phyloP scores from a whole-genome alignment of 2,329 filamentous ascomycete genomes.

The Penicillium sp. region DNA sequence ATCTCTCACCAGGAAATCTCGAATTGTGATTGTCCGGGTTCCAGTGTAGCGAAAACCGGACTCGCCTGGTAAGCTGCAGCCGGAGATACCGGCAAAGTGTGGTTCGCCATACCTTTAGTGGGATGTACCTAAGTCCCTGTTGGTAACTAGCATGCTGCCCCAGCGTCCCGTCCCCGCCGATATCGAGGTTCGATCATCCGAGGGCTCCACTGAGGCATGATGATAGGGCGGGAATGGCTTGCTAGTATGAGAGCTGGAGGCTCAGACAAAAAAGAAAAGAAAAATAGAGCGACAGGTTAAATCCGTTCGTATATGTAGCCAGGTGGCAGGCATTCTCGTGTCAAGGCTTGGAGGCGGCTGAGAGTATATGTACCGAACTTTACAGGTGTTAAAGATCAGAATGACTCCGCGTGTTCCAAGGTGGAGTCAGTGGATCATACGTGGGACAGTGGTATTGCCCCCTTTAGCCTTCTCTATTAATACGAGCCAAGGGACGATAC shows the following conservation, averaged over 20 bases:
- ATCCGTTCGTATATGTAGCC: not conserved
- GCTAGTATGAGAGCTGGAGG: not conserved
- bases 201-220: not conserved
- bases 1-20: not conserved
- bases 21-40: conserved; percentile 4
- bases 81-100: not conserved
- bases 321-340: not conserved
- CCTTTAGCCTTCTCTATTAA: not conserved
- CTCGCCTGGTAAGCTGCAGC: not conserved
- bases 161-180: not conserved
- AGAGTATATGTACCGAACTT: not conserved
- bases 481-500: not conserved
- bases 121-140: conserved; percentile 9
- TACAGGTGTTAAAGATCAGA: not conserved
- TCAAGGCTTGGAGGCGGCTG: not conserved
- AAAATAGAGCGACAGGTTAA: not conserved
- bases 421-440: not conserved
- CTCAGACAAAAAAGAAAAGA: not conserved
- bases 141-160: conserved; percentile 1
- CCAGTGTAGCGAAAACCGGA: not conserved
- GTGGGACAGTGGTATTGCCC: not conserved
- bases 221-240: not conserved
- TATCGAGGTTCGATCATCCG: conserved; percentile 3
- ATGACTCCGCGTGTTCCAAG: not conserved
- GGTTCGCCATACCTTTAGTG: not conserved